These are phyloP conservation scores for Picochlorum costavermella DNA, from an alignment of 139 green algal genomes.

Conservation along the genomic window DNA sequence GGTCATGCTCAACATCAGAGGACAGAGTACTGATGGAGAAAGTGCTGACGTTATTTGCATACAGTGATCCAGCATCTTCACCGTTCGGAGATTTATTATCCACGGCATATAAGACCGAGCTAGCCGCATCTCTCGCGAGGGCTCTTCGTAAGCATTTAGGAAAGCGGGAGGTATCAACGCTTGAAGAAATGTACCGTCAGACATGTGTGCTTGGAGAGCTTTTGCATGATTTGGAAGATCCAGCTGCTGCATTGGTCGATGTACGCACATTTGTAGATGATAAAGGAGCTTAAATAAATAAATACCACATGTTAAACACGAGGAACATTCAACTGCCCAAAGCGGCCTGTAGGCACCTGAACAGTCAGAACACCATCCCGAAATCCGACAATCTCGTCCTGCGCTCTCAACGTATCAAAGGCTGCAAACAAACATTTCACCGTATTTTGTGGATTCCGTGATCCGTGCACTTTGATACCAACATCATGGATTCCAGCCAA, in stretches of 20 bases:
- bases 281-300: neutral
- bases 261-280: constrained; percentile 10
- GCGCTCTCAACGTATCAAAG: constrained; percentile 19
- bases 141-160: constrained; percentile 38
- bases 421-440: constrained; percentile 35
- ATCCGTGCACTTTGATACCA: constrained; percentile 32
- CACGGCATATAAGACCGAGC: constrained; percentile 13
- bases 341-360: constrained; percentile 22
- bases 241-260: constrained; percentile 15
- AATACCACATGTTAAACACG: constrained; percentile 5
- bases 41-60: constrained; percentile 58
- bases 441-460: constrained; percentile 24
- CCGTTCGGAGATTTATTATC: constrained; percentile 51
- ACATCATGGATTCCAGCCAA: constrained; percentile 33
- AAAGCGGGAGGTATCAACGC: constrained; percentile 14
- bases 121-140: constrained; percentile 47
- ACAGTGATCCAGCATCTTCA: constrained; percentile 38
- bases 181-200: constrained; percentile 14
- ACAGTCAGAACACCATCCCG: constrained; percentile 6
- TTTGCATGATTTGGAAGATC: constrained; percentile 9
- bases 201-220: constrained; percentile 4
- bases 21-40: constrained; percentile 40
- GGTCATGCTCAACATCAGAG: neutral
- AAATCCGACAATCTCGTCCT: constrained; percentile 17
- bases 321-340: constrained; percentile 2